Conservation (phyloP, 495 filamentous ascomycete species). For the Saxophila tyrrhenica region DNA sequence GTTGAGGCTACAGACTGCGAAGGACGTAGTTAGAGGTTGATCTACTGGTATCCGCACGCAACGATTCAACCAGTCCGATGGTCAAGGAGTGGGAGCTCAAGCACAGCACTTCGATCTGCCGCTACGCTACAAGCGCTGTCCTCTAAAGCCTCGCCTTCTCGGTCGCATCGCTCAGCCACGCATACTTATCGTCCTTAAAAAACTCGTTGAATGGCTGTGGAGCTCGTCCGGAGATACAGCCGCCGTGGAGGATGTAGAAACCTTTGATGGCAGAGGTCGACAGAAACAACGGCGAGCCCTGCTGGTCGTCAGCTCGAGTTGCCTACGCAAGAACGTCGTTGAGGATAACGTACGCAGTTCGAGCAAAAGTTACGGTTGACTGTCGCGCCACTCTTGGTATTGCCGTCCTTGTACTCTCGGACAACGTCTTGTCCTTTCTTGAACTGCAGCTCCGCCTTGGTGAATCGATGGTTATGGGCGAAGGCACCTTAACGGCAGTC, state of each 20-base stretch:
- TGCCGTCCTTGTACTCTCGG: constrained; percentile 4
- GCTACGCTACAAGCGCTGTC: not conserved
- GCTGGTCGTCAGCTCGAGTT: not conserved
- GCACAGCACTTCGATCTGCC: no score
- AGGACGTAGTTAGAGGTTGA: not conserved
- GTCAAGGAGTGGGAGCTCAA: no score
- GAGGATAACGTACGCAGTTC: not conserved
- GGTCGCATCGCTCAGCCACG: constrained; percentile 2
- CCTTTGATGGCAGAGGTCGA: not conserved
- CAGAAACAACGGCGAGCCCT: constrained; percentile 6
- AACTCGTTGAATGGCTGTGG: constrained; percentile 4
- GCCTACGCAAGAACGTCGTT: no score
- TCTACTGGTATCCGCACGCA: not conserved
- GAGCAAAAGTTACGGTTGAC: not conserved
- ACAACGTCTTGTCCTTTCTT: constrained; percentile 8
- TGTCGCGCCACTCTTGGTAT: constrained; percentile 5
- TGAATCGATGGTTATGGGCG: constrained; percentile 13
- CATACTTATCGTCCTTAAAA: constrained; percentile 11
- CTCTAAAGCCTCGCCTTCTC: constrained; percentile 5
- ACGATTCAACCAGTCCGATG: no score
- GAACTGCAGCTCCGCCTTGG: constrained; percentile 2
- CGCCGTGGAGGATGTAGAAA: not conserved
- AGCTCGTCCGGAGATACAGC: not conserved
- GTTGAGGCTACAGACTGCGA: constrained; percentile 13
- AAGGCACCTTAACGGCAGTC: constrained; percentile 2